Evolutionary conservation across 257 asterid species (phyloP).

Genomic region (Parsonsia alboflavescens): DNA sequence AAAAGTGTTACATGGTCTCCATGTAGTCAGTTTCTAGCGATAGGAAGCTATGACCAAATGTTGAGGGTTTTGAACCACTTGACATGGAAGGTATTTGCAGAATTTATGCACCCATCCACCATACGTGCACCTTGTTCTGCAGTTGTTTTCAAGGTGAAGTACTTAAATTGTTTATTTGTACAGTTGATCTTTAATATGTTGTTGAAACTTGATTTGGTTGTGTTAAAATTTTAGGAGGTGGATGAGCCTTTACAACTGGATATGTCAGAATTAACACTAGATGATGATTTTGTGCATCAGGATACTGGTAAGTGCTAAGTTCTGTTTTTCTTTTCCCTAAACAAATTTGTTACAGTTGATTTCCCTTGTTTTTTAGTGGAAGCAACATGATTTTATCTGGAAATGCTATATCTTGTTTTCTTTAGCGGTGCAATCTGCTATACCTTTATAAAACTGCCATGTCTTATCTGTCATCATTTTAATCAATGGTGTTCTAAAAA

Average conservation of each 20-base stretch:
- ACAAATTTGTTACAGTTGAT: background rate
- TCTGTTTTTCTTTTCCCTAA: background rate
- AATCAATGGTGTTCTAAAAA: background rate
- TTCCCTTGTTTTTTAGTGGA: background rate
- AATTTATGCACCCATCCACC: slow-evolving; percentile 71
- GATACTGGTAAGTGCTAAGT: slow-evolving; percentile 49
- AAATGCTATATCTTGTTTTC: background rate
- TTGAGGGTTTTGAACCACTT: slow-evolving; percentile 91
- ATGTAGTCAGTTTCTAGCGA: slow-evolving; percentile 93
- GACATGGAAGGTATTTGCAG: slow-evolving; percentile 99
- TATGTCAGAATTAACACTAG: slow-evolving; percentile 77
- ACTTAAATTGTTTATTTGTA: slow-evolving; percentile 13
- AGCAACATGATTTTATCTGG: background rate
- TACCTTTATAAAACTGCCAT: background rate
- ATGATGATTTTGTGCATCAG: slow-evolving; percentile 57
- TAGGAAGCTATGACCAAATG: slow-evolving; percentile 98
- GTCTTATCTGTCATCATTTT: background rate
- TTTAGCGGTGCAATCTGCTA: background rate
- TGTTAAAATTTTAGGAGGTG: slow-evolving; percentile 59
- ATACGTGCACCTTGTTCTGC: slow-evolving; percentile 95
- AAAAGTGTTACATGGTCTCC: slow-evolving; percentile 97
- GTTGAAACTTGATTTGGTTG: slow-evolving; percentile 2
- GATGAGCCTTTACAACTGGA: slow-evolving; percentile 90
- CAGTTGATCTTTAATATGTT: slow-evolving; percentile 8
- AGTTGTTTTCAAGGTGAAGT: slow-evolving; percentile 76